phyloP scores from a whole-genome alignment of 805 yeast genomes.

The Candida peoriensis region DNA sequence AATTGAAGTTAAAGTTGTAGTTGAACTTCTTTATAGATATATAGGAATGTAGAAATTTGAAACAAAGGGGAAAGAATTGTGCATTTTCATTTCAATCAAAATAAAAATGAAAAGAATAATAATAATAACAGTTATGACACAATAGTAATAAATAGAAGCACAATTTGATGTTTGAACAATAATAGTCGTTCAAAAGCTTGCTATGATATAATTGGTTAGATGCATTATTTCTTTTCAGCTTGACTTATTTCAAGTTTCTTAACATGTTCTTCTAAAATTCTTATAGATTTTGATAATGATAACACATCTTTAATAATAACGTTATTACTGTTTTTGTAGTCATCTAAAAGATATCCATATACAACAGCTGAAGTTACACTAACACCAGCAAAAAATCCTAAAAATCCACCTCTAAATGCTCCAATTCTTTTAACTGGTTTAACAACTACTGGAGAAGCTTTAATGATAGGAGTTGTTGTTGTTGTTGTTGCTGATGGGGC shows the following conservation, averaged over 20 bases:
- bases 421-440: conserved; percentile 27
- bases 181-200: background rate
- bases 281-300: conserved; percentile 61
- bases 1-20: too few species aligned
- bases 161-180: too few species aligned
- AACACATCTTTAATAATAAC: conserved; percentile 73
- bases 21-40: too few species aligned
- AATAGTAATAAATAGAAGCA: too few species aligned
- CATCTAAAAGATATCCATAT: conserved; percentile 73
- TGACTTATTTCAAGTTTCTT: conserved; percentile 44
- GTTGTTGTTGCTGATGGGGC: background rate
- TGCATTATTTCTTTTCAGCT: background rate
- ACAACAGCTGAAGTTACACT: conserved; percentile 69
- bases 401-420: conserved; percentile 44
- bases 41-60: too few species aligned
- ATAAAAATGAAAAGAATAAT: too few species aligned
- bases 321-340: conserved; percentile 67
- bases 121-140: too few species aligned
- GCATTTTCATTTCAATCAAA: too few species aligned
- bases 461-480: conserved; percentile 1
- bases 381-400: conserved; percentile 79
- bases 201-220: background rate
- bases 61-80: too few species aligned
- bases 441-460: background rate
- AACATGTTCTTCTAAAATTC: conserved; percentile 64